These are phyloP conservation scores for Asterophora lycoperdoides DNA, from an alignment of 768 basidiomycete genomes.

Conservation along the genomic window DNA sequence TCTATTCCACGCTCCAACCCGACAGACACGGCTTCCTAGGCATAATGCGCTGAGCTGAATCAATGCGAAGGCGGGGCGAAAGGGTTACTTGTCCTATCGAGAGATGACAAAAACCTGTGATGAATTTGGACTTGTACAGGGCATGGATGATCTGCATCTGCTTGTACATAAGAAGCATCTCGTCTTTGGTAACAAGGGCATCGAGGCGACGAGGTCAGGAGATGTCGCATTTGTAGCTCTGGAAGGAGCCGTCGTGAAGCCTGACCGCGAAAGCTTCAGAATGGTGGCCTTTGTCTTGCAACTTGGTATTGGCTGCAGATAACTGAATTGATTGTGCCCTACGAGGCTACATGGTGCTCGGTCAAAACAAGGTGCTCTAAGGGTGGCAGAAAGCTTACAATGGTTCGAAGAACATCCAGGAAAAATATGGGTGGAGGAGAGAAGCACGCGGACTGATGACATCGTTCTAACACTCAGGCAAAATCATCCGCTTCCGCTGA, in stretches of 20 bases:
- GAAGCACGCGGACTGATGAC: no score
- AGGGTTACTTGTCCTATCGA: conserved; percentile 84
- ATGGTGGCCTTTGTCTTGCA: no score
- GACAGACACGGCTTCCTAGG: conserved; percentile 94
- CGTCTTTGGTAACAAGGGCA: conserved; percentile 78
- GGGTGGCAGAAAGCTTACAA: no score
- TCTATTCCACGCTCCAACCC: conserved; percentile 87
- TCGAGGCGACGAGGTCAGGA: conserved; percentile 81
- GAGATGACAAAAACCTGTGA: conserved; percentile 94
- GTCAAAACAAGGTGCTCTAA: no score
- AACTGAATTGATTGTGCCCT: no score
- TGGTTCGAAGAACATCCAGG: no score
- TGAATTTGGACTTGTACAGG: no score
- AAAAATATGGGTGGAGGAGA: no score
- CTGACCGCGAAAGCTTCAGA: conserved; percentile 39
- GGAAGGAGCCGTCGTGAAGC: conserved; percentile 89
- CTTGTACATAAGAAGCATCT: conserved; percentile 84
- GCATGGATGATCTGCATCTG: conserved; percentile 81
- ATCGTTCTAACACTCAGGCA: no score
- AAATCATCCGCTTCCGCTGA: no score
- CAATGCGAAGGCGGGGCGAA: neutral
- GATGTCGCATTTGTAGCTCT: conserved; percentile 68
- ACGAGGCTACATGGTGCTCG: no score
- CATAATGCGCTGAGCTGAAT: neutral
- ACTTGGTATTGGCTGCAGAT: no score